These are phyloP conservation scores for Candida ascalaphidarum DNA, from an alignment of 805 yeast species.

Conservation along the genomic window DNA sequence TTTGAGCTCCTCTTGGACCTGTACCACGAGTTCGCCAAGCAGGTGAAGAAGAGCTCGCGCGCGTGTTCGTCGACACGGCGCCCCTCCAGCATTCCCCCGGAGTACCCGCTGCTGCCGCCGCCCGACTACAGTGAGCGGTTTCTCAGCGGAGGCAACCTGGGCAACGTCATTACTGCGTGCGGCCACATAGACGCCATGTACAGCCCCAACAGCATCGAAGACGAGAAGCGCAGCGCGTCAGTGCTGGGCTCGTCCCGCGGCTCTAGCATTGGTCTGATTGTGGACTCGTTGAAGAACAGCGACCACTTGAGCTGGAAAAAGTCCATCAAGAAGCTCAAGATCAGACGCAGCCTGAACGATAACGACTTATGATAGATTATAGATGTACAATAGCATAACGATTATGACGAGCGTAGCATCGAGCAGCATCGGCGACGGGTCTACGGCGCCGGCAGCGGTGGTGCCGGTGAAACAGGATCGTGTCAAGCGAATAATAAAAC, in stretches of 20 bases:
- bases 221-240: background rate
- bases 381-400: no score
- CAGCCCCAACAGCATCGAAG: no score
- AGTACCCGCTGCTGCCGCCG: slow-evolving; percentile 1
- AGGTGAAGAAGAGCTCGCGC: slow-evolving; percentile 6
- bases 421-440: no score
- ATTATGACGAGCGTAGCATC: no score
- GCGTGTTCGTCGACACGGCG: slow-evolving; percentile 6
- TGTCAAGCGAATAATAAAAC: no score
- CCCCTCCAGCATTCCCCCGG: slow-evolving; percentile 15
- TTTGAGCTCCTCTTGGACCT: slow-evolving; percentile 23
- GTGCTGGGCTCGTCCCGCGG: slow-evolving; percentile 13
- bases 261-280: slow-evolving; percentile 21
- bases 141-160: no score
- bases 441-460: no score
- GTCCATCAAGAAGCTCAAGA: slow-evolving; percentile 20
- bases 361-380: no score
- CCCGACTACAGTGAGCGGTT: background rate
- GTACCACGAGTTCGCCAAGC: slow-evolving; percentile 22
- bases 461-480: no score
- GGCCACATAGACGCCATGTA: no score
- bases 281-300: slow-evolving; percentile 17
- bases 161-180: no score
- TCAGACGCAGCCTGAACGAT: slow-evolving; percentile 20
- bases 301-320: slow-evolving; percentile 19